A percentile compares a stretch with the other conserved stretches of the same genome.
These are phyloP conservation scores for Rhodotorula diobovata DNA, from an alignment of 768 basidiomycete genomes.

Conservation along the genomic window DNA sequence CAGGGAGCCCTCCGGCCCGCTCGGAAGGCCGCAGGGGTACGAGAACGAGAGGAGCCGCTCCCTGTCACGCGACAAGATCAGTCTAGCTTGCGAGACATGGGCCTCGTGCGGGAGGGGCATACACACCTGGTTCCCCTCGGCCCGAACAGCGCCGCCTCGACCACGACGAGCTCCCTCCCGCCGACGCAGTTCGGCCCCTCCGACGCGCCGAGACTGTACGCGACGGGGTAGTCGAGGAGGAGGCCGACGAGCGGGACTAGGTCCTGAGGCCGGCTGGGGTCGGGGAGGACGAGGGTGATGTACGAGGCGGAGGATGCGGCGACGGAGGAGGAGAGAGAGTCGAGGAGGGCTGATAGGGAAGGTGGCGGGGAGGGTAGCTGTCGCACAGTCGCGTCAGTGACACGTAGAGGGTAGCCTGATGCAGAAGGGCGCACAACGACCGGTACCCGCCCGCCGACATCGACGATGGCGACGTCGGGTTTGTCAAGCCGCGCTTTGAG, in stretches of 20 bases:
- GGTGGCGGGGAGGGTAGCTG: not conserved
- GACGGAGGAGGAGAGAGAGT: not conserved
- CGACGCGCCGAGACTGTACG: not conserved
- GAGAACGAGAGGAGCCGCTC: conserved; percentile 10
- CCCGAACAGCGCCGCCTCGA: not conserved
- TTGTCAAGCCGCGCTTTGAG: not conserved
- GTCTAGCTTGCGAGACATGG: not conserved
- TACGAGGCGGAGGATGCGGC: not conserved
- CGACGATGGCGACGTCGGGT: not conserved
- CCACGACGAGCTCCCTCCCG: conserved; percentile 6
- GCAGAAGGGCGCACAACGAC: not conserved
- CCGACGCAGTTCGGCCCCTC: conserved; percentile 19
- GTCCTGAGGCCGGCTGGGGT: not conserved
- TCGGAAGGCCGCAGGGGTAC: not conserved
- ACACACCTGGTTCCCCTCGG: not conserved
- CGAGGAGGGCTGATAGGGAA: not conserved
- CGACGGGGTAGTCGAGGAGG: conserved; percentile 25
- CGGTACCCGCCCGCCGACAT: not conserved
- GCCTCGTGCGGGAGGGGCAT: too few relatives aligned
- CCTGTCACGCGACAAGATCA: not conserved
- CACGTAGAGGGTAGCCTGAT: not conserved
- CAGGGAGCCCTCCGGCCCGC: too few relatives aligned
- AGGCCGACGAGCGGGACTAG: conserved; percentile 15
- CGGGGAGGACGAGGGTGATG: not conserved
- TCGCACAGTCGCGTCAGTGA: not conserved